Base-by-base conservation (phyloP, 176 grass and related monocot species). In the Elymus sibiricus region DNA sequence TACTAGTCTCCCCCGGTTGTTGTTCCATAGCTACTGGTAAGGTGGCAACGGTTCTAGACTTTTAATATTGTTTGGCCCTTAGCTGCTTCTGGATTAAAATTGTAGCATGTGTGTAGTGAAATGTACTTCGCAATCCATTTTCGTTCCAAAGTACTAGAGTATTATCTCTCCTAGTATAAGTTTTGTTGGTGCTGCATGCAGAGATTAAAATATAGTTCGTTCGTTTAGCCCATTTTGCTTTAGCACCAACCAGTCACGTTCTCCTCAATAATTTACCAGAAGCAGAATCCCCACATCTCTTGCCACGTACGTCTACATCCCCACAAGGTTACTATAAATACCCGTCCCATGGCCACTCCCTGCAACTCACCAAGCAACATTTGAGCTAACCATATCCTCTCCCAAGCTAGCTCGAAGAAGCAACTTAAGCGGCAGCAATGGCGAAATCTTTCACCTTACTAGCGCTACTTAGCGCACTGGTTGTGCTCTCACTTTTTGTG, bases 181-280 rank as follows among this genome's bases (percentile, higher is more conserved):
- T 69, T 67, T 40, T 49, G 61, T 64, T 78, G 28, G 79, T 31
- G 53, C 16, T 19, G 49, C 6, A 19, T 53, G 49, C 49, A 53
- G 2, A 19, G 6, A 78, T 71, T 24, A 64, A 13, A 29, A 29
- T 29, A 28, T 16, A 62, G 26, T 22, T 22, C 34, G 53, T 59
- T 74, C 22, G 43, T 65, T 53, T 58, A 73, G 64, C 35, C 56
- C 21, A 21, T 79, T 83, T 32, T 44, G 46, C 63, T 34, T 64
- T 40, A 39, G 56, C 81, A 84, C 26, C 82, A 81, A 84, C 81
- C 7, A n/a, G 63, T 81, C 89, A 91, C 85, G 89, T 91, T 91
- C 77, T 63, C 77, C 51, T 31, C 82, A 81, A 88, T 88, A 85
- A 88, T 91, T 67, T n/a, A 28, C 6, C 29, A 60, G 55, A 58